Evolutionary conservation across 1,284 basidiomycete genomes (phyloP), one percentile per base, ranked within the genome.

Genomic region (Naganishia sp.): DNA sequence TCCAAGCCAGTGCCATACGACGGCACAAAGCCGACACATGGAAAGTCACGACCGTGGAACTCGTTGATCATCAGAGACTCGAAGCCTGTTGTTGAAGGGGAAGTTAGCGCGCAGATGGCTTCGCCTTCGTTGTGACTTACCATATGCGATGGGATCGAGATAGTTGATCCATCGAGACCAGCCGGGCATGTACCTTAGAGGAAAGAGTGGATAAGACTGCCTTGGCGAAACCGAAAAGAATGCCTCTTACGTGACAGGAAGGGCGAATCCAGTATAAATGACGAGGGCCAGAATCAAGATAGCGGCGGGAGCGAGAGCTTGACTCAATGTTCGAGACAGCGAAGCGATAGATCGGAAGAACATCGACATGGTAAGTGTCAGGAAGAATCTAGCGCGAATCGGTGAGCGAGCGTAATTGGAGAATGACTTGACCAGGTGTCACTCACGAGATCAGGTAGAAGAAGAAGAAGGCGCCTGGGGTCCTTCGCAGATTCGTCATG

Each of bases 121-220:
- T 25, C 10, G 7, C 18, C 9, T 17, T 13, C n/a, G 11, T 18
- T 21, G 6, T n/a, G 32, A 39, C 64, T 58, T 21, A 66, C 64
- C 47, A 65, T 61, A 61, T 13, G 72, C 77, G 64, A 82, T 79
- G 5, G 82, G 82, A 70, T 83, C 76, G 65, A 83, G 68, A 69
- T 81, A 83, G 67, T 80, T 80, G 67, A 84, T 78, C 84, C 84
- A 83, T 35, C 79, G 73, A 53, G 77, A 76, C 81, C 81, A 82
- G 35, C 78, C 79, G 35, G 72, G 71, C 80, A 81, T 80, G 66
- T 78, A 61, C 31, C 58, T 61, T 23, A 10, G 2, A 6, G 2
- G 47, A 51, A 11, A 25, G 39, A 9, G 23, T 18, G 3, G 25
- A 10, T 18, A 6, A 28, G 46, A 18, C 5, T 21, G 23, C 7